phyloP scores from a whole-genome alignment of 306 rosid species.

The Mucuna pruriens region DNA sequence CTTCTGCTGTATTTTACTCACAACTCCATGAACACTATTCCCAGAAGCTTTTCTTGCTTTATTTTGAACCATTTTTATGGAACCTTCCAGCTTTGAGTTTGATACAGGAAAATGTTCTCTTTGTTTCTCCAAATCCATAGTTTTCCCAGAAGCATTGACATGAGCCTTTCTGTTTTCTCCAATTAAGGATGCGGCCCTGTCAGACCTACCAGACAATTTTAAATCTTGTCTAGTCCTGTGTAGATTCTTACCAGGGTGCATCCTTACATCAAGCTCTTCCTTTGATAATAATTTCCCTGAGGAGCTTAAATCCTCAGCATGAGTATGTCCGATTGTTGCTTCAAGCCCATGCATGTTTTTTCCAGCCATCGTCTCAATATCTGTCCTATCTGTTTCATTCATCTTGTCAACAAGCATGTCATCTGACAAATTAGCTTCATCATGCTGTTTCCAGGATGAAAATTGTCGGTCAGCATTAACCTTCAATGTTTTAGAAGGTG shows the following conservation, averaged over 20 bases:
- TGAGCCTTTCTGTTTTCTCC: constrained; percentile 44
- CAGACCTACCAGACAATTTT: constrained; percentile 46
- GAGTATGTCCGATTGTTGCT: constrained; percentile 29
- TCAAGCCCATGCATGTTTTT: constrained; percentile 1
- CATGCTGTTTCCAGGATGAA: constrained; percentile 31
- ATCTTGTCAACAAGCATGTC: constrained; percentile 33
- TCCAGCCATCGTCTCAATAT: constrained; percentile 17
- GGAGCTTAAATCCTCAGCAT: constrained; percentile 33
- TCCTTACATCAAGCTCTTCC: constrained; percentile 32
- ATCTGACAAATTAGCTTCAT: constrained; percentile 33
- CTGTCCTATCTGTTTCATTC: constrained; percentile 12
- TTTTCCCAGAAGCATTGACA: constrained; percentile 43
- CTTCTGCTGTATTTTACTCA: constrained; percentile 39
- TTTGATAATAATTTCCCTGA: constrained; percentile 30
- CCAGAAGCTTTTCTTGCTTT: constrained; percentile 45
- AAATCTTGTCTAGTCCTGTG: constrained; percentile 41
- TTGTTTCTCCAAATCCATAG: constrained; percentile 30
- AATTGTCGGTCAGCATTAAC: constrained; percentile 27
- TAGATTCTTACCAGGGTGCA: constrained; percentile 47
- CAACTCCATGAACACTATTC: constrained; percentile 38
- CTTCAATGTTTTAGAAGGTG: not conserved
- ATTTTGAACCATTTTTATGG: constrained; percentile 39
- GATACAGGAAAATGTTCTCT: constrained; percentile 42
- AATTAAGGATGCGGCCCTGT: constrained; percentile 42
- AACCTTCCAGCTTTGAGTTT: constrained; percentile 41